Percentiles rank a stretch among this genome's conserved stretches.
These are phyloP conservation scores for Ilyonectria mors-panacis DNA, from an alignment of 2,329 filamentous ascomycete genomes.

Conservation along the genomic window DNA sequence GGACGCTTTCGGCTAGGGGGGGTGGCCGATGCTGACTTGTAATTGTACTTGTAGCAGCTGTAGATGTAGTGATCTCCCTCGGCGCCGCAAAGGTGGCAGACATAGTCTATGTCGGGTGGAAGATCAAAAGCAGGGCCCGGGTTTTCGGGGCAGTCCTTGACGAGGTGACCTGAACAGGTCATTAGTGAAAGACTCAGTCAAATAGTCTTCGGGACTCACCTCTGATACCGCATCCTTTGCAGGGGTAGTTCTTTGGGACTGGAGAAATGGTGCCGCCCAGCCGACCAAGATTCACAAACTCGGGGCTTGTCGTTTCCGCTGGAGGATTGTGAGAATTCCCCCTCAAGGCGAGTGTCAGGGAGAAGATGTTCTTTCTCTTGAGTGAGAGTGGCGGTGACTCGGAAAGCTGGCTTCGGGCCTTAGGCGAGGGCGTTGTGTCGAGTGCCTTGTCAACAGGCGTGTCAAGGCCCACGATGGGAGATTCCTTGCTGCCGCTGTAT, in stretches of 20 bases:
- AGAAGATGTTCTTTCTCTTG: slow-evolving; percentile 11
- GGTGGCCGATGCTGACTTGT: neutral
- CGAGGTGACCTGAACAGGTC: slow-evolving; percentile 35
- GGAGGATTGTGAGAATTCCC: neutral
- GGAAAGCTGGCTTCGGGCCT: neutral
- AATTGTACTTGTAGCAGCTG: slow-evolving; percentile 27
- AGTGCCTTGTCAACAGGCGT: neutral
- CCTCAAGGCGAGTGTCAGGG: slow-evolving; percentile 6
- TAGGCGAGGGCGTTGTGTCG: too few species aligned
- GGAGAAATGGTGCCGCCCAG: slow-evolving; percentile 7
- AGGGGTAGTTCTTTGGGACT: slow-evolving; percentile 19
- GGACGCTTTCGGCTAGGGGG: slow-evolving; percentile 8
- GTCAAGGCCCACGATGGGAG: neutral
- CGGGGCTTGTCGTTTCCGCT: neutral
- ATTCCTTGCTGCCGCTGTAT: too few species aligned
- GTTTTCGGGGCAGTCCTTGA: slow-evolving; percentile 35
- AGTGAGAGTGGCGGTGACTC: neutral
- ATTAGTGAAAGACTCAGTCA: neutral
- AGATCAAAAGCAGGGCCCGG: slow-evolving; percentile 6
- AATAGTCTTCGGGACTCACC: slow-evolving; percentile 14
- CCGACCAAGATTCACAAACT: neutral
- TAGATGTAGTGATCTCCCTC: slow-evolving; percentile 32
- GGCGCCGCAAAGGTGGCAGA: slow-evolving; percentile 37
- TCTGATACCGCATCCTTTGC: slow-evolving; percentile 26
- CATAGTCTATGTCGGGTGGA: slow-evolving; percentile 26